phyloP scores from a whole-genome alignment of 2,329 filamentous ascomycete species.

The Cadophora sp. region DNA sequence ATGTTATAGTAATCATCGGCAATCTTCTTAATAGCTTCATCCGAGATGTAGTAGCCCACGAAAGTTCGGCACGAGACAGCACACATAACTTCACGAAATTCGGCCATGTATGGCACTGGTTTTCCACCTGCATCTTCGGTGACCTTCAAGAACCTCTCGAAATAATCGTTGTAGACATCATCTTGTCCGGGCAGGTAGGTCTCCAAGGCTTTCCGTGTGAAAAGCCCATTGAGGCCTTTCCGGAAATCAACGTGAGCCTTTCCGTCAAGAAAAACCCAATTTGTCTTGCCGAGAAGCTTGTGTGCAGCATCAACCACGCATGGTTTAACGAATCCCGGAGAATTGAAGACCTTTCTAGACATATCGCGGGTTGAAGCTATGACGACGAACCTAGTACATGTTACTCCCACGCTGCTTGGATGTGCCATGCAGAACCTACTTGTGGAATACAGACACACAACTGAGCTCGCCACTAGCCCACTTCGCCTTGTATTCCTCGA shows the following conservation, averaged over 20 bases:
- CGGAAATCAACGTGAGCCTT: slow-evolving; percentile 96
- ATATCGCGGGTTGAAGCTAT: slow-evolving; percentile 95
- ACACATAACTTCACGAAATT: slow-evolving; percentile 94
- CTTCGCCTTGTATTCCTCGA: slow-evolving; percentile 88
- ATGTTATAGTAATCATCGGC: slow-evolving; percentile 97
- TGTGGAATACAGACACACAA: slow-evolving; percentile 99
- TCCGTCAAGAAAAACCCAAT: slow-evolving; percentile 98
- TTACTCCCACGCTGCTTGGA: neutral
- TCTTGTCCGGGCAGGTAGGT: slow-evolving; percentile 91
- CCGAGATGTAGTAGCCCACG: slow-evolving; percentile 92
- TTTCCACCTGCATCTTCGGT: slow-evolving; percentile 75
- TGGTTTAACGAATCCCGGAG: slow-evolving; percentile 88
- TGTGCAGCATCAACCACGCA: slow-evolving; percentile 94
- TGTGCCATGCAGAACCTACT: slow-evolving; percentile 62
- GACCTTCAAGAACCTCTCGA: slow-evolving; percentile 76
- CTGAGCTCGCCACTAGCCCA: slow-evolving; percentile 91
- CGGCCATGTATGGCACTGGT: slow-evolving; percentile 85
- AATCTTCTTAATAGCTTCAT: slow-evolving; percentile 90
- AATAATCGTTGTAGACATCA: slow-evolving; percentile 88
- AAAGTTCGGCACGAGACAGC: slow-evolving; percentile 97
- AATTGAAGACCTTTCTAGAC: slow-evolving; percentile 96
- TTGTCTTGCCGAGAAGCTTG: slow-evolving; percentile 89
- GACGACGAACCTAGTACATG: slow-evolving; percentile 81
- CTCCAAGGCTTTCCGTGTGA: slow-evolving; percentile 88
- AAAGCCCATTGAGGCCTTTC: slow-evolving; percentile 93